Evolutionary conservation across 768 basidiomycete genomes (phyloP), one percentile per base, ranked within the genome.

Genomic region (Boletus pseudo-olivaceus): DNA sequence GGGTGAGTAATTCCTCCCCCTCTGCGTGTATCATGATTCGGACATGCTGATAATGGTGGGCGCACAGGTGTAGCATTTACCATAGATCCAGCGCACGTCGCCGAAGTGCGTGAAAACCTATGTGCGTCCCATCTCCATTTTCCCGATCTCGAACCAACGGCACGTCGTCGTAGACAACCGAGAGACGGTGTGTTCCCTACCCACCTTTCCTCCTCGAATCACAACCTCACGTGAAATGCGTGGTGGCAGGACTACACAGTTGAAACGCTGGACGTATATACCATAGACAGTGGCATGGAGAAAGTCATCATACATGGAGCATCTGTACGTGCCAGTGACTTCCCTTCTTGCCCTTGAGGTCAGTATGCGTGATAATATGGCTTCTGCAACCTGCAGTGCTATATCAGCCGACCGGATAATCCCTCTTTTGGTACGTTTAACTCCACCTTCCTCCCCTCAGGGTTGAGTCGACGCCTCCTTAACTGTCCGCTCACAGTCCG

Each of bases 351-450:
- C 8, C 23, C 40, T 10, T 43, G 14, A 34, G 15, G 15, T 34
- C 20, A 12, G 7, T 9, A 29, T 26, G 38, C 4, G 4, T 38
- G 42, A 51, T 47, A 19, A 47, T 29, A n/a, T 49, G 4, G 51
- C 19, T 14, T 20, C 15, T n/a, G n/a, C 8, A 27, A 4, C 49
- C 12, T 15, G 14, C 37, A 90, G 83, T 89, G 91, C 52, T 98
- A 95, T 68, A 88, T 96, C 14, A 94, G 93, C 2, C 79, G 82
- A 37, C 82, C 83, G n/a, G 84, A 90, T 59, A 95, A 33, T 23
- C 11, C 15, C 7, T 19, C 32, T 19, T 44, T 44, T 11, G 7
- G 43, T 44, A 19, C n/a, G 43, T 44, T n/a, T n/a, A 3, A 27
- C 19, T 23, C 19, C n/a, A 9, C 15, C 14, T 29, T 4, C 3